Evolutionary conservation across 1,139 yeast species (phyloP), one percentile per base, ranked within the genome.

Genomic region (Hyphopichia burtonii): DNA sequence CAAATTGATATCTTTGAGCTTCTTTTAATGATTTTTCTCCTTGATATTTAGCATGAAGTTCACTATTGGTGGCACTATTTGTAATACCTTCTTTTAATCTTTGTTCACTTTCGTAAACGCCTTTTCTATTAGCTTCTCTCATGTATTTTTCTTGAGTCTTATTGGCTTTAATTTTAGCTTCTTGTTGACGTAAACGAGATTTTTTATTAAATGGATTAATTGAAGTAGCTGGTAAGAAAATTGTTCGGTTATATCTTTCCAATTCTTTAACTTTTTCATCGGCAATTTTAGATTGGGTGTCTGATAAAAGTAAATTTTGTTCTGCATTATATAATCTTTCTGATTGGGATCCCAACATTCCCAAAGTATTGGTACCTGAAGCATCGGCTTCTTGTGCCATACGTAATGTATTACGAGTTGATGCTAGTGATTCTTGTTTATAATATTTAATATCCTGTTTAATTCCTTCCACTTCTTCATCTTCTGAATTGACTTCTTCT

Each of bases 301-400:
- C 87, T 36, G 95, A 88, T 44, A 86, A 66, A 43, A 87, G 79
- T 52, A 93, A 66, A 53, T 83, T 84, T 52, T 81, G 82, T 59
- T 91, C 97, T 16, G 93, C 83, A 56, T 79, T 81, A 59, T 85
- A 86, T 49, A 93, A 70, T 41, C 89, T 72, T 59, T 90, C 97
- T 43, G 95, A 83, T 63, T 94, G 99, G 17, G 93, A 80, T 23
- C 98, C 98, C 42, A 93, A 75, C 82, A 89, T 83, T 22, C 97
- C 97, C 52, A 91, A 68, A 0, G 98, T 86, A 59, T 91, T 89
- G 41, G 89, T 78, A 20, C 96, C 99, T 8, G 91, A 80, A 42
- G 86, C 86, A 61, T 91, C 97, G 0, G 98, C 97, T 54, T 89
- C 94, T 50, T 86, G 86, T 1, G 96, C 96, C 82, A 88, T 82